A percentile compares a stretch with the other conserved stretches of the same genome.
These are phyloP conservation scores for Phyllosticta citrichinensis DNA, from an alignment of 2,329 filamentous ascomycete genomes.

Conservation along the genomic window DNA sequence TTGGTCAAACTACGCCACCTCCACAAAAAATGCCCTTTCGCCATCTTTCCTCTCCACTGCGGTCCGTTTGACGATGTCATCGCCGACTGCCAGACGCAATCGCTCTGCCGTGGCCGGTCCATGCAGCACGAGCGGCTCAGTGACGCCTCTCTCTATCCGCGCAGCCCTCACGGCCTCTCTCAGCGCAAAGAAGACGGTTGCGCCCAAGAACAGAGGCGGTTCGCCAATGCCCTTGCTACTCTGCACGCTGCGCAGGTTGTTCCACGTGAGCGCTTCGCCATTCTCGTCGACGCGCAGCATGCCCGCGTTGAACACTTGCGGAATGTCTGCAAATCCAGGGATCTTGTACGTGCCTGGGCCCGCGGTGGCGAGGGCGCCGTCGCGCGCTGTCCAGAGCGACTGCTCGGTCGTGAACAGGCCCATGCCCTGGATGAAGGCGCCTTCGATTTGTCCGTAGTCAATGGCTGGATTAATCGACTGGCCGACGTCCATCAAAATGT, in stretches of 20 bases:
- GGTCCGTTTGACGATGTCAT: slow-evolving; percentile 64
- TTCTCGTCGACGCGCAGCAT: slow-evolving; percentile 59
- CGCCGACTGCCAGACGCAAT: slow-evolving; percentile 65
- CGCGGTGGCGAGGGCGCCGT: slow-evolving; percentile 53
- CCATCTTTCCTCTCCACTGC: slow-evolving; percentile 59
- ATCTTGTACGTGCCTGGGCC: slow-evolving; percentile 72
- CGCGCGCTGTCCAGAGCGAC: slow-evolving; percentile 49
- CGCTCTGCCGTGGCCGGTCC: slow-evolving; percentile 77
- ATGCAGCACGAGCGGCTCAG: slow-evolving; percentile 55
- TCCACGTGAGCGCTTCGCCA: slow-evolving; percentile 54
- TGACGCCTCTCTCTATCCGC: slow-evolving; percentile 39
- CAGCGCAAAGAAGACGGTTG: slow-evolving; percentile 76
- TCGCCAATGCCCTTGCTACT: slow-evolving; percentile 68
- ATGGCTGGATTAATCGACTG: slow-evolving; percentile 68
- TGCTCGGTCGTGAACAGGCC: slow-evolving; percentile 72
- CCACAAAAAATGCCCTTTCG: slow-evolving; percentile 67
- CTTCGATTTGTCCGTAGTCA: slow-evolving; percentile 74
- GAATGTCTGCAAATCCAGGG: slow-evolving; percentile 77
- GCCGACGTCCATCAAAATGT: slow-evolving; percentile 94
- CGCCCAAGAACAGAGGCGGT: slow-evolving; percentile 67
- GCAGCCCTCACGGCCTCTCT: slow-evolving; percentile 70
- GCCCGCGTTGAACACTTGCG: slow-evolving; percentile 72
- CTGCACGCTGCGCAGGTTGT: slow-evolving; percentile 74
- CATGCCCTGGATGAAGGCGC: slow-evolving; percentile 68
- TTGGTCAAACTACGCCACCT: slow-evolving; percentile 8